Evolutionary conservation across 2,329 filamentous ascomycete species (phyloP), one percentile per base, ranked within the genome.

Genomic region (Colletotrichum sp.): DNA sequence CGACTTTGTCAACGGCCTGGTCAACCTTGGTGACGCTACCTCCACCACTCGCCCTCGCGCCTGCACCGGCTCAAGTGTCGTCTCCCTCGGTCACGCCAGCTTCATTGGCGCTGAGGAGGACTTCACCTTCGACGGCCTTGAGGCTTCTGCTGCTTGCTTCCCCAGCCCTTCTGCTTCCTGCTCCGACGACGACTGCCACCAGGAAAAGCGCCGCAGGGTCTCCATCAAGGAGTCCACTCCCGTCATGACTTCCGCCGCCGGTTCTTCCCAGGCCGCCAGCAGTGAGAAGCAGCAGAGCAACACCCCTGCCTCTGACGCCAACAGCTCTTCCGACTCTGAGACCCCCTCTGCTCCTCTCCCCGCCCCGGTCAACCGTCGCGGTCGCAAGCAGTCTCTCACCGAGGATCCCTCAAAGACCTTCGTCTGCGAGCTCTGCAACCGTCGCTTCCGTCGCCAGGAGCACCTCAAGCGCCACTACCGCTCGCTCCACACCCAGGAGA

Each of bases 351-450:
- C 65, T 85, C 79, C 85, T 79, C 60, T 86, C 2, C 87, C 90
- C 5, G 87, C 89, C 10, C 94, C 94, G 12, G 92, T 94, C 80
- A 98, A 95, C 86, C 96, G 97, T 79, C 96, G 97, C 75, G 97
- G 97, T 76, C 96, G 97, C 86, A 99, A 99, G 93, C 97, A 99
- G 88, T 99, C 97, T 2, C 87, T 99, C 80, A 99, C 97, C 7
- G 97, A 99, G 82, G 97, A 99, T 82, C 97, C 97, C 2, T 98
- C 95, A 82, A 99, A 99, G 93, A 98, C 96, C 1, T 99, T 99
- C 78, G 95, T 98, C 76, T 99, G 97, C 88, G 96, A 96, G 72
- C 91, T 98, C 26, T 99, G 97, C 93, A 96, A 95, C 82, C 96
- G 97, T 79, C 95, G 97, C 77, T 99, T 99, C 94, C 94, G 97